Evolutionary conservation across 805 yeast genomes (phyloP).

Genomic region (Cyberlindnera samutprakarnensis): DNA sequence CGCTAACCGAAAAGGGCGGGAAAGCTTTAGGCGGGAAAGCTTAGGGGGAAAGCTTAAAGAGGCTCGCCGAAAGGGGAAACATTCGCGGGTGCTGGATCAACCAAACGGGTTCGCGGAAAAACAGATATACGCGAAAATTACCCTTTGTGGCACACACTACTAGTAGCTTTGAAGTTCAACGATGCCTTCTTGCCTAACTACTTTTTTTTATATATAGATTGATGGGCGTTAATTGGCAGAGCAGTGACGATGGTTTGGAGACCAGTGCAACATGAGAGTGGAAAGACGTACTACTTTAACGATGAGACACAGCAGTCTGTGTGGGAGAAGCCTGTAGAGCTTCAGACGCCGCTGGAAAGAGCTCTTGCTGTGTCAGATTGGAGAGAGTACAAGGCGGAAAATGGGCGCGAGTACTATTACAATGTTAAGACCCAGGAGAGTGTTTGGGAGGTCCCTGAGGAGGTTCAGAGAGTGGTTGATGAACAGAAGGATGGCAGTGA

Average conservation of each 20-base stretch:
- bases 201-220: too few relatives aligned
- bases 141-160: too few relatives aligned
- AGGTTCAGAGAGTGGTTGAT: constrained; percentile 25
- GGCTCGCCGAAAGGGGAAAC: too few relatives aligned
- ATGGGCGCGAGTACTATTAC: constrained; percentile 63
- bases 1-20: too few relatives aligned
- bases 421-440: constrained; percentile 57
- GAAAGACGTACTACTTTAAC: constrained; percentile 71
- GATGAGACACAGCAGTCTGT: constrained; percentile 56
- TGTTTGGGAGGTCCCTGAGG: constrained; percentile 74
- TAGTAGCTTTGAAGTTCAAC: too few relatives aligned
- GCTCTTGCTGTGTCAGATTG: constrained; percentile 48
- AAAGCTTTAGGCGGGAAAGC: too few relatives aligned
- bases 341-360: constrained; percentile 33
- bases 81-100: too few relatives aligned
- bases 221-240: too few relatives aligned
- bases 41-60: too few relatives aligned
- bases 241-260: constrained; percentile 52
- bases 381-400: constrained; percentile 42
- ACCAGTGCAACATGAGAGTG: constrained; percentile 14
- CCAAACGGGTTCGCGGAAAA: too few relatives aligned
- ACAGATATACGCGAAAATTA: too few relatives aligned
- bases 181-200: too few relatives aligned
- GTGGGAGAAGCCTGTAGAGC: constrained; percentile 73
- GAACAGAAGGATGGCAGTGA: constrained; percentile 1